Evolutionary conservation across 2,329 filamentous ascomycete species (phyloP).

Genomic region (Colletotrichum salicis): DNA sequence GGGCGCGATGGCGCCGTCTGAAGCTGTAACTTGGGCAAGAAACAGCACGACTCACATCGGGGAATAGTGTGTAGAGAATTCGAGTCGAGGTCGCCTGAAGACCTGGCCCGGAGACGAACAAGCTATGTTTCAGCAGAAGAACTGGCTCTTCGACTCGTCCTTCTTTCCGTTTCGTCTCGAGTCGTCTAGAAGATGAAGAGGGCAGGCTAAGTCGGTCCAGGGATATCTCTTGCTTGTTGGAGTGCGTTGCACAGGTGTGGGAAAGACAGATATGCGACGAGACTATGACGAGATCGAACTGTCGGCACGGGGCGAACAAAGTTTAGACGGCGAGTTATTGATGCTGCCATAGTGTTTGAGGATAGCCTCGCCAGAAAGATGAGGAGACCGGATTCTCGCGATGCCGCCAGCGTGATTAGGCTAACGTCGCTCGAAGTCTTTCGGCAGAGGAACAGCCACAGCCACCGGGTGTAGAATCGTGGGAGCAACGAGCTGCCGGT

Average conservation of each 20-base stretch:
- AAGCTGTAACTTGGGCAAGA: constrained; percentile 22
- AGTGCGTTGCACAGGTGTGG: background rate
- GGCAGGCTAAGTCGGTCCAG: constrained; percentile 1
- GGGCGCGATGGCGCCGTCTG: constrained; percentile 5
- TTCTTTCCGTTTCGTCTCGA: constrained; percentile 27
- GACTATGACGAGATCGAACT: constrained; percentile 10
- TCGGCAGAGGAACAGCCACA: background rate
- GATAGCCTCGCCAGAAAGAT: background rate
- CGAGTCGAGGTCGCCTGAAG: constrained; percentile 4
- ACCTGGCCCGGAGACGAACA: background rate
- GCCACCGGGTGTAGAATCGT: background rate
- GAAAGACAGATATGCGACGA: background rate
- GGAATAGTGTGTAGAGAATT: constrained; percentile 6
- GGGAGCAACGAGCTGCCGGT: background rate
- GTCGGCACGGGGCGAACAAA: constrained; percentile 9
- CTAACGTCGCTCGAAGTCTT: background rate
- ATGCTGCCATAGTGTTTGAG: constrained; percentile 12
- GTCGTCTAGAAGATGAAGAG: background rate
- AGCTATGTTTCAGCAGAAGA: constrained; percentile 20
- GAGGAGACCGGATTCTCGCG: background rate
- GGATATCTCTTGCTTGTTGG: background rate
- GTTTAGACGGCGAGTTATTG: constrained; percentile 24
- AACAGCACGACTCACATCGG: constrained; percentile 26
- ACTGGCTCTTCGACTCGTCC: constrained; percentile 26
- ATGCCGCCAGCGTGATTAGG: background rate